Percentiles rank a stretch among this genome's conserved stretches.
These are phyloP conservation scores for Marasmius tenuissimus DNA, from an alignment of 1,284 basidiomycete species.

Conservation along the genomic window DNA sequence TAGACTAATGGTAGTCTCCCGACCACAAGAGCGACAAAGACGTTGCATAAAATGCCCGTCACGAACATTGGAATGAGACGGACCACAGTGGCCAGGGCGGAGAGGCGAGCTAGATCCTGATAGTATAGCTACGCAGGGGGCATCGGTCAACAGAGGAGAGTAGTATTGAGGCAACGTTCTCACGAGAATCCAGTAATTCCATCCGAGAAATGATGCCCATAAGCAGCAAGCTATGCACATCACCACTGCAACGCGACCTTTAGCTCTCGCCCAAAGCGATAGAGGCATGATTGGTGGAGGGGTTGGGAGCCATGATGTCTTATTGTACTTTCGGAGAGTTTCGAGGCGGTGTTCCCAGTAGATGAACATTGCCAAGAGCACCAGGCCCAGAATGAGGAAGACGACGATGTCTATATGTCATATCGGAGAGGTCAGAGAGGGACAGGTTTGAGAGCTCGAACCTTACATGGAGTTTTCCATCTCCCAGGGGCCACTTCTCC, in stretches of 20 bases:
- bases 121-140: conserved; percentile 7
- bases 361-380: conserved; percentile 33
- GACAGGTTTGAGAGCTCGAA: conserved; percentile 8
- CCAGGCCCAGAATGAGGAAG: conserved; percentile 32
- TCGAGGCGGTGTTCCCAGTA: conserved; percentile 15
- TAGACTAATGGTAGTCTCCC: conserved; percentile 6
- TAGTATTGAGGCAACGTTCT: not conserved
- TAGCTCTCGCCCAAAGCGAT: conserved; percentile 11
- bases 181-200: conserved; percentile 13
- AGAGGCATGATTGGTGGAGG: conserved; percentile 11
- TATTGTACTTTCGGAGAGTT: not conserved
- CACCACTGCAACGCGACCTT: conserved; percentile 20
- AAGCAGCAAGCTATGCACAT: conserved; percentile 37
- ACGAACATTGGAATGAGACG: conserved; percentile 13
- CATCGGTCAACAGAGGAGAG: not conserved
- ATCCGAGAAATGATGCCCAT: conserved; percentile 20
- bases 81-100: conserved; percentile 6
- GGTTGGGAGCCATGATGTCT: conserved; percentile 1
- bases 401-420: conserved; percentile 10
- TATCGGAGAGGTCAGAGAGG: not conserved
- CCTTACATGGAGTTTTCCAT: conserved; percentile 77
- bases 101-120: conserved; percentile 8
- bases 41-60: conserved; percentile 10
- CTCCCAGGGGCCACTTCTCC: conserved; percentile 66
- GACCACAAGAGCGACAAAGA: conserved; percentile 8